These are phyloP conservation scores for Hibiscus syriacus DNA, from an alignment of 345 rosid genomes.

Conservation along the genomic window DNA sequence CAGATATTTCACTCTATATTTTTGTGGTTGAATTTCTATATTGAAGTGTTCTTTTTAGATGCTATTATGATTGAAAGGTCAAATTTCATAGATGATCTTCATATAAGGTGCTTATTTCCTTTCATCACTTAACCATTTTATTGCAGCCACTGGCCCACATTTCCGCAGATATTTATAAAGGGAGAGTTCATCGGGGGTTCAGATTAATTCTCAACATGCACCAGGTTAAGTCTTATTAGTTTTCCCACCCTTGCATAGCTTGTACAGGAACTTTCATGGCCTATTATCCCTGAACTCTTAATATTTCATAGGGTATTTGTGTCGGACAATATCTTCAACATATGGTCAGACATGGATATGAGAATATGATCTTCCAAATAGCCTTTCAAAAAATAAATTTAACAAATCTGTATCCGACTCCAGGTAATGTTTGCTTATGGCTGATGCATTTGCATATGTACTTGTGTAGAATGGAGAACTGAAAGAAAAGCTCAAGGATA, in stretches of 20 bases:
- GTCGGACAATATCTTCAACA: not conserved
- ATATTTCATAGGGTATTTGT: not conserved
- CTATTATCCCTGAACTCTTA: not conserved
- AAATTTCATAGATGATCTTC: not conserved
- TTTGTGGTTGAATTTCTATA: not conserved
- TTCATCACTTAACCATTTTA: slow-evolving; percentile 1
- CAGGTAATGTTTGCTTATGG: not conserved
- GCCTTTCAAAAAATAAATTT: not conserved
- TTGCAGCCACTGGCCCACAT: slow-evolving; percentile 93
- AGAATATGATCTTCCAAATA: not conserved
- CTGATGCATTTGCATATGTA: not conserved
- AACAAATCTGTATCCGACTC: not conserved
- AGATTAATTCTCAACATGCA: slow-evolving; percentile 84
- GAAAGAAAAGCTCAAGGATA: slow-evolving; percentile 66
- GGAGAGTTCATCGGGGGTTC: slow-evolving; percentile 97
- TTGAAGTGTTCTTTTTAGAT: not conserved
- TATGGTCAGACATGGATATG: not conserved
- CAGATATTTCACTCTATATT: not conserved
- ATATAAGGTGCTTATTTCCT: not conserved
- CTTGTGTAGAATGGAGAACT: slow-evolving; percentile 66
- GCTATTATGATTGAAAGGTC: not conserved
- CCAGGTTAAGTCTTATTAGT: slow-evolving; percentile 41
- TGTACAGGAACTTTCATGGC: not conserved
- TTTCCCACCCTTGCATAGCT: not conserved
- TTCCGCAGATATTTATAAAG: slow-evolving; percentile 86